phyloP scores from a whole-genome alignment of 2,329 filamentous ascomycete genomes.

The Exophiala oligosperma region DNA sequence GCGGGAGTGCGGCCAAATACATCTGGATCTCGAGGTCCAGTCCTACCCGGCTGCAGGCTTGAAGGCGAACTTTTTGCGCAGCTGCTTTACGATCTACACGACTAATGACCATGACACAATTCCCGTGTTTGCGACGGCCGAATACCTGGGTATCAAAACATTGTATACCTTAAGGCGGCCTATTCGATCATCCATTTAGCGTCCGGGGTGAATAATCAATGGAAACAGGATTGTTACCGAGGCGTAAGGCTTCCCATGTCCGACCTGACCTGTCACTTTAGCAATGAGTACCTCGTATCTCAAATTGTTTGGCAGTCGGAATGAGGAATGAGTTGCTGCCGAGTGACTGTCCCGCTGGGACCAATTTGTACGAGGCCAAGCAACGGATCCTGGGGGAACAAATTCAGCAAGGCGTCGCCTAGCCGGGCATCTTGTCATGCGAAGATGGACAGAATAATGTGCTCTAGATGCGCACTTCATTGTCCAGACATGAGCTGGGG shows the following conservation, averaged over 20 bases:
- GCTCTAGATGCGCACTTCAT: no score
- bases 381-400: not conserved
- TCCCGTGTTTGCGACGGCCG: not conserved
- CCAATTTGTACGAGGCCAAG: not conserved
- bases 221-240: no score
- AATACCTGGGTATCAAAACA: not conserved
- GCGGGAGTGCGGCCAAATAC: constrained; percentile 28
- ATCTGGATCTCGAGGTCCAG: constrained; percentile 29
- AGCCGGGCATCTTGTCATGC: not conserved
- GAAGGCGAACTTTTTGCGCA: constrained; percentile 2
- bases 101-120: constrained; percentile 1
- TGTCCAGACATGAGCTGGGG: not conserved
- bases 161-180: not conserved
- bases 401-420: not conserved
- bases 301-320: no score
- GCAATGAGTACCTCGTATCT: no score
- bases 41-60: constrained; percentile 27
- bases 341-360: not conserved
- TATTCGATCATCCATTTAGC: not conserved
- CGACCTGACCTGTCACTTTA: no score
- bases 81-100: not conserved
- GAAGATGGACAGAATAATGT: not conserved
- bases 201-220: no score
- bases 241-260: no score
- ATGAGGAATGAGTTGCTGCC: not conserved